Evolutionary conservation across 208 protist genomes (phyloP), one percentile per base, ranked within the genome.

Genomic region (Wallacemonas sp.): DNA sequence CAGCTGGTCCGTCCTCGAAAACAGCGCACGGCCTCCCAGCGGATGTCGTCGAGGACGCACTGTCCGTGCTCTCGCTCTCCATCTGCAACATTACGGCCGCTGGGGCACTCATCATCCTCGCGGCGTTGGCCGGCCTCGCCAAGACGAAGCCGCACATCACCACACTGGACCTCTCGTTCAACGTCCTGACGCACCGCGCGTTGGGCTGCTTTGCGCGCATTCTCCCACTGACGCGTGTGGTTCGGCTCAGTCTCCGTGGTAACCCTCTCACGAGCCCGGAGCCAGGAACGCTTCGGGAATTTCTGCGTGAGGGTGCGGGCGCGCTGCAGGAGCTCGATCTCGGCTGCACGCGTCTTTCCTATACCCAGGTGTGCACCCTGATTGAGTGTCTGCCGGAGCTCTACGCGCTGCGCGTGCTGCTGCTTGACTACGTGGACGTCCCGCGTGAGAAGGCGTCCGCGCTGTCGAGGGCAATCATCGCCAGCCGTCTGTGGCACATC

Each of bases 301-400:
- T 93, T 74, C 66, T 95, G 21, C 34, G 87, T 9, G 76, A 90
- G 11, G 86, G 85, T 8, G 85, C 79, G 39, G 63, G 41, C 16
- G 27, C 70, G 17, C 33, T 95, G 17, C 76, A 87, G 63, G 90
- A 95, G 71, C 72, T 95, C 17, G 87, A 93, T 38, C 69, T 95
- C 33, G 78, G 80, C 67, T 77, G 83, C 67, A 95, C 87, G 0
- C 41, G 32, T 29, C 77, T 95, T 17, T 76, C 77, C 23, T 32
- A 34, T 1, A 68, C 30, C 34, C 85, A 95, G 49, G 61, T 87
- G 12, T 78, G 65, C 30, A 62, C 73, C 2, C 33, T 95, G 29
- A 87, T 95, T 49, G 72, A 90, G 14, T 76, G 65, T 21, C 67
- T 95, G 17, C 90, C 87, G 11, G 48, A 55, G 17, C n/a, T 93